These are phyloP conservation scores for Tetradesmus lagerheimii DNA, from an alignment of 139 green algal species.

Conservation along the genomic window DNA sequence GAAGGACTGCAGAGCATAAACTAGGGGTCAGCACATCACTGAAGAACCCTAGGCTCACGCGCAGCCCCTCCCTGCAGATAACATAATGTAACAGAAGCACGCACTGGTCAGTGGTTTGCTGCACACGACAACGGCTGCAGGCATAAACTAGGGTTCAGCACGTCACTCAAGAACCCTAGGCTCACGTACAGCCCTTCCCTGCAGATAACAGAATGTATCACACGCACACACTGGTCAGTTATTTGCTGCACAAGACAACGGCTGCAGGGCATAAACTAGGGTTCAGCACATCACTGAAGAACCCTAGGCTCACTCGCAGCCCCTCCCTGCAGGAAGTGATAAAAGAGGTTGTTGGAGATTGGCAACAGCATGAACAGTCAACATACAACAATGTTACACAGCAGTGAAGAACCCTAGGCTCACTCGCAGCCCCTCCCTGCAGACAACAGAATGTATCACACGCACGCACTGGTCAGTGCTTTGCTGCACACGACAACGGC, in stretches of 20 bases:
- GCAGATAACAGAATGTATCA: not conserved
- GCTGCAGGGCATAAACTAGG: not conserved
- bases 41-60: slow-evolving; percentile 91
- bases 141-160: slow-evolving; percentile 60
- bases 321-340: slow-evolving; percentile 70
- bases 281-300: slow-evolving; percentile 97
- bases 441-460: too few species aligned
- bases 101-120: not conserved
- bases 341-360: too few species aligned
- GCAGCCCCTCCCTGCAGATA: slow-evolving; percentile 69
- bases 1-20: not conserved
- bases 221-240: not conserved
- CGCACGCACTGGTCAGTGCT: not conserved
- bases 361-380: too few species aligned
- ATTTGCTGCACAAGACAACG: not conserved
- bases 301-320: slow-evolving; percentile 83
- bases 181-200: slow-evolving; percentile 78
- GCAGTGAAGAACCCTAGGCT: slow-evolving; percentile 6
- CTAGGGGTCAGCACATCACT: too few species aligned
- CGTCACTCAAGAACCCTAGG: not conserved
- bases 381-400: too few species aligned
- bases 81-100: not conserved
- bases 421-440: slow-evolving; percentile 76
- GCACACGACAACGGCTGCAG: not conserved
- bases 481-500: not conserved